Base-by-base conservation (phyloP, 176 grass and related monocot species). In the bread wheat (Triticum aestivum) region DNA sequence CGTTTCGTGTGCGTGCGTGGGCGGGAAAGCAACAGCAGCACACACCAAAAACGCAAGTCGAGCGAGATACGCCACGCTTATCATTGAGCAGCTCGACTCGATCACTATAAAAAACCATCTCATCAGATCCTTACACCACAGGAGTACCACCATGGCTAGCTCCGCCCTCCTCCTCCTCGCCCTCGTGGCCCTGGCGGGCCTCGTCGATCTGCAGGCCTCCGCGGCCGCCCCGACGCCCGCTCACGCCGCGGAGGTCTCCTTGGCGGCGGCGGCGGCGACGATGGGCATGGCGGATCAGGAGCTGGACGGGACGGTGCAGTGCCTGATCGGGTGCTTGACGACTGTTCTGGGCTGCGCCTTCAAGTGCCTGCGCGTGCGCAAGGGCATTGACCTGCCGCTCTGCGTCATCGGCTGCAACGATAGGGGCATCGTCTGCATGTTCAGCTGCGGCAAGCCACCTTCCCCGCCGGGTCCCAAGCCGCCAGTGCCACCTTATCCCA, bases 341-440 rank as follows among this genome's bases (percentile, higher is more conserved):
- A 76, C 83, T 47, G 34, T 84, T 59, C 65, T 91, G 67, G 21
- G 67, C 3, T 91, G 85, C 75, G 47, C 85, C 27, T 56, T 87
- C 75, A 77, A 77, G 81, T 91, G 89, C 81, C 15, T 54, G 51
- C 51, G 51, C 51, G 51, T 75, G 85, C 81, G 49, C 37, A 84
- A 91, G 11, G 81, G 85, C 61, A 37, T 69, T n/a, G 85, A 91
- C 81, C 14, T 76, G 49, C 68, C 89, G 69, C 85, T 91, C 81
- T 91, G 89, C 81, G 20, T 76, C 81, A 52, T 91, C 49, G 51
- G 76, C 76, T 91, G 89, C 76, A 65, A 87, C 85, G 63, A 84
- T 8, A 84, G 84, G 49, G 80, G 30, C 81, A 29, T 87, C 38
- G 76, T 91, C 81, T 91, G 89, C 77, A 80, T 87, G 81, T 5